phyloP scores from a whole-genome alignment of 306 rosid species.

The Gastrolobium villosum region DNA sequence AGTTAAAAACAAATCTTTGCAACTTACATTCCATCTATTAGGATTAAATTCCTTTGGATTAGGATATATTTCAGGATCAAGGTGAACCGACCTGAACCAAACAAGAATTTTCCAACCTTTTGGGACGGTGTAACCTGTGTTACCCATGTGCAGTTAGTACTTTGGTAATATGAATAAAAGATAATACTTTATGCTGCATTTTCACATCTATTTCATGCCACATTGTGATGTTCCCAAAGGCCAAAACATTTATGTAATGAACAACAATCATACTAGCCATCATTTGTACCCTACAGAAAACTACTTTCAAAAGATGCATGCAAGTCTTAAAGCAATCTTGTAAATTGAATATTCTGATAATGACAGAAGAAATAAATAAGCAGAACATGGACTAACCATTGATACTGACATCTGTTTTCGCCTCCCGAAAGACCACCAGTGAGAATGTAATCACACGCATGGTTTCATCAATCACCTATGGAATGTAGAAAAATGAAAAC shows the following conservation, averaged over 20 bases:
- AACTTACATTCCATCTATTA: slow-evolving; percentile 85
- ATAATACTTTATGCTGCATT: background rate
- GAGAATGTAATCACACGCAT: slow-evolving; percentile 85
- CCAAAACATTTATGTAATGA: background rate
- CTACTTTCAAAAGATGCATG: slow-evolving; percentile 1
- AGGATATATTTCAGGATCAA: slow-evolving; percentile 81
- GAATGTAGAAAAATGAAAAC: slow-evolving; percentile 8
- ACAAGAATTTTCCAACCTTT: slow-evolving; percentile 89
- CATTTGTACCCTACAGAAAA: slow-evolving; percentile 15
- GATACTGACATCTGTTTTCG: slow-evolving; percentile 72
- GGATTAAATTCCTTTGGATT: slow-evolving; percentile 85
- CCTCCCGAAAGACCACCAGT: slow-evolving; percentile 80
- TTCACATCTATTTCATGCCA: background rate
- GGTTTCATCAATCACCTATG: slow-evolving; percentile 89
- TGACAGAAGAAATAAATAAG: background rate
- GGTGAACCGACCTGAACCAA: slow-evolving; percentile 90
- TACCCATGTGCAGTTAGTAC: slow-evolving; percentile 32
- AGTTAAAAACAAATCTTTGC: background rate
- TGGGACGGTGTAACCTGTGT: slow-evolving; percentile 78
- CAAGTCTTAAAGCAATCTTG: slow-evolving; percentile 9
- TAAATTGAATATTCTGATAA: slow-evolving; percentile 7
- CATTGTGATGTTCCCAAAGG: background rate
- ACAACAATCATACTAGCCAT: slow-evolving; percentile 18
- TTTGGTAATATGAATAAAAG: background rate
- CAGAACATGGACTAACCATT: slow-evolving; percentile 60